Evolutionary conservation across 805 yeast species (phyloP), one percentile per base, ranked within the genome.

Genomic region (Torulaspora indica): DNA sequence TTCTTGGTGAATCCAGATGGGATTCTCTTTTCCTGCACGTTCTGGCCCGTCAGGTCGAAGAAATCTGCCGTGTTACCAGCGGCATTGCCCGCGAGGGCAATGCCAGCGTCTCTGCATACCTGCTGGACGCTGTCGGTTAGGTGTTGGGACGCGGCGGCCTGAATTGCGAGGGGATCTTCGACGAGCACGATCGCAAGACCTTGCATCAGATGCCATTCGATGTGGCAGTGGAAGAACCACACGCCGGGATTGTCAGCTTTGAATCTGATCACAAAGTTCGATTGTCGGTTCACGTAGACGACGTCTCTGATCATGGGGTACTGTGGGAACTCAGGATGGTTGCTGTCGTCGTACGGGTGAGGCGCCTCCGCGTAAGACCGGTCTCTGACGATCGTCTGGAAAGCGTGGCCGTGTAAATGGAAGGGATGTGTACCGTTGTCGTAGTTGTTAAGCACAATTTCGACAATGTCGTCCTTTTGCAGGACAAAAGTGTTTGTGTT

Each of bases 171-270:
- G 23, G 98, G 98, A 44, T 88, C 96, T 70, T 91, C 98, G 43
- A 91, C 70, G 35, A 93, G 70, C 8, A 75, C 72, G 44, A 89
- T 57, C 9, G 95, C 95, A 57, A 91, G 76, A 60, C 98, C 98
- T 73, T 93, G 98, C 60, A 81, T 76, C 74, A 91, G 77, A 72
- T 93, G 98, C 98, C 98, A 91, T 66, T 93, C 98, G 60, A 93
- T 85, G 66, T 91, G 98, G 70, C 98, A 91, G 72, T 91, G 98
- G 95, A 93, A 93, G 67, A 82, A 78, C 98, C 98, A 91, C 35
- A 90, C 90, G 72, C 98, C 98, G 25, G 98, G 98, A 67, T 93
- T 93, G 64, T 85, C 82, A 42, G 98, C 95, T 60, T 77, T 78
- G 75, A 89, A 91, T 63, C 98, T 78, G 51, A 91, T 61, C 25